Conservation (phyloP, 495 filamentous ascomycete species). For the Podospora conica region DNA sequence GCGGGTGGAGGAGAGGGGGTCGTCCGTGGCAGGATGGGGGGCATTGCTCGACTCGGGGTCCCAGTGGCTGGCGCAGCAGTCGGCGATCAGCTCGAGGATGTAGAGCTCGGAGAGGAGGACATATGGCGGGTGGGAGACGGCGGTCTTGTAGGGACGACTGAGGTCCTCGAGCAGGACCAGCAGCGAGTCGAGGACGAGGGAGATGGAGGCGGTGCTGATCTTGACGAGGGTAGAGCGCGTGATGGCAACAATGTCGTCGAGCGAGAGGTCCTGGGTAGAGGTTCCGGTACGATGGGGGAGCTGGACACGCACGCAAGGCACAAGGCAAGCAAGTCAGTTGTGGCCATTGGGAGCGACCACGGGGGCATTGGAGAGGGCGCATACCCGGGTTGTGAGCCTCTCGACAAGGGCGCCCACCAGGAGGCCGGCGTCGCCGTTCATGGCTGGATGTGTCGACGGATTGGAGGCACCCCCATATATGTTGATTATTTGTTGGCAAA, state of each 20-base stretch:
- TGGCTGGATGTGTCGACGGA: constrained; percentile 1
- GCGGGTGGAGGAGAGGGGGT: constrained; percentile 22
- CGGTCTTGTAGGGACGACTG: constrained; percentile 39
- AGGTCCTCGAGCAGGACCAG: constrained; percentile 46
- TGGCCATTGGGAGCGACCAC: background rate
- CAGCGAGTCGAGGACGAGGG: constrained; percentile 51
- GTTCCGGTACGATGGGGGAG: constrained; percentile 60
- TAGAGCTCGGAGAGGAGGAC: constrained; percentile 55
- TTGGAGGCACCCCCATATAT: constrained; percentile 9
- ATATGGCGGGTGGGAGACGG: constrained; percentile 44
- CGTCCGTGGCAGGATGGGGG: constrained; percentile 19
- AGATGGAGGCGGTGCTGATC: constrained; percentile 49
- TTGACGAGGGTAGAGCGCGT: constrained; percentile 56
- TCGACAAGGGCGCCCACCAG: constrained; percentile 60
- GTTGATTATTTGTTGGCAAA: constrained; percentile 37
- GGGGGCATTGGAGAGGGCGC: constrained; percentile 3
- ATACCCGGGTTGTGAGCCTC: constrained; percentile 57
- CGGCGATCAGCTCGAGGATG: constrained; percentile 53
- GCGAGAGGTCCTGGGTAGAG: constrained; percentile 48
- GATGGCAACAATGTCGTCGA: constrained; percentile 55
- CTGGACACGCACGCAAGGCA: constrained; percentile 25
- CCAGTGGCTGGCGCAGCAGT: constrained; percentile 58
- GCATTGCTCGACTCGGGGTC: constrained; percentile 9
- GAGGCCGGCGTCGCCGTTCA: constrained; percentile 54
- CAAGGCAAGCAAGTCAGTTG: background rate